Base-by-base conservation (phyloP, 1,139 yeast genomes). In the Lodderomyces orthopsilosis region DNA sequence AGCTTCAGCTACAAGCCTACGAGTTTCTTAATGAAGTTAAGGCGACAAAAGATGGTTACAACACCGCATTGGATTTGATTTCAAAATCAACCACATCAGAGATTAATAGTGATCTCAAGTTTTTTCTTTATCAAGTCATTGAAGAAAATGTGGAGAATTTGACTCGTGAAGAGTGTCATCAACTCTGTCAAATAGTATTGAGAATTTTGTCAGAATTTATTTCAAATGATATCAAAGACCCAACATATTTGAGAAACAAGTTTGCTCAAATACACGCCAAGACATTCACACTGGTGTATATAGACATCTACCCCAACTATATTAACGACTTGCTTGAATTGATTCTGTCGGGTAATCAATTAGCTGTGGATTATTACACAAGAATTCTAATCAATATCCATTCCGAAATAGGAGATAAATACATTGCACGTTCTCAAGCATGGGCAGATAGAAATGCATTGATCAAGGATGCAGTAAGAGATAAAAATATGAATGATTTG, bases 361-460 rank as follows among this genome's bases (percentile, higher is more conserved):
- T 77, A 9, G 88, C 86, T 3, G 72, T 83, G 12, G 98, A 91
- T 58, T 80, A 87, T 62, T 90, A 85, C 59, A 65, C 86, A 37
- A 77, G 97, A 55, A 76, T 89, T 13, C 68, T 90, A 46, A 65
- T 83, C 39, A 79, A 86, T 22, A 81, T 93, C 48, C 97, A 94
- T 59, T 83, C 83, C 40, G 97, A 91, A 63, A 89, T 94, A 51
- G 98, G 96, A 24, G 98, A 94, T 62, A 93, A 86, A 57, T 77
- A 90, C 54, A 85, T 90, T 51, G 68, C 82, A 24, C 77, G 96
- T 52, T 78, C 84, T 14, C 79, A 79, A 51, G 75, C 74, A 22
- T 62, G 73, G 26, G 81, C 80, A 39, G 84, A 83, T 44, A 77
- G 90, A 54, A 87, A 85, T 58, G 84, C 77, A 52, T 60, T 69